Evolutionary conservation across 192 early-diverging fungal genomes (phyloP), one percentile per base, ranked within the genome.

Genomic region (Backusella tarrabulga): DNA sequence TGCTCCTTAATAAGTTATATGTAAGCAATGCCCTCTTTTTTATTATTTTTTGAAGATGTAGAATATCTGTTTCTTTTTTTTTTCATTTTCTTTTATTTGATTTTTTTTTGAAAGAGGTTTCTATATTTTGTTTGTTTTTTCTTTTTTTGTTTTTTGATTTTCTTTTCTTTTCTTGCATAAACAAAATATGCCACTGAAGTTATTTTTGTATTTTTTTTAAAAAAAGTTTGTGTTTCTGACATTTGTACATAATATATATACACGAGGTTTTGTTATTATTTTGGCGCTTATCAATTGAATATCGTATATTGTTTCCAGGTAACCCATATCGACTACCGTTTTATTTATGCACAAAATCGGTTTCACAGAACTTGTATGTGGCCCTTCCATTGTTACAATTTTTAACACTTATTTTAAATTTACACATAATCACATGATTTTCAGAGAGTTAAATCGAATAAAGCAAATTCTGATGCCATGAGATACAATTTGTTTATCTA

Each of bases 361-460:
- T 63, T 63, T 29, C 56, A 63, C 56, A 63, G 56, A 63, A 63
- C 21, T 5, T 63, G 23, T 23, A 63, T 63, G 12, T 63, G 56
- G 56, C 56, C 23, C 56, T 63, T 29, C 23, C 56, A 23, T 63
- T 11, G 56, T 63, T 63, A 63, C 56, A 63, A 29, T 63, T 63
- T 63, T 63, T 63, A 63, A 63, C 56, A 63, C 14, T 63, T 4
- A 60, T 60, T 26, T 60, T 26, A 60, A 60, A 60, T 60, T 26
- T 63, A 63, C 56, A 63, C 21, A 29, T 63, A 63, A 63, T 63
- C 56, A 63, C 56, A 63, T 63, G 56, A 23, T 63, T 63, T 63
- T 63, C 56, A 63, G 3, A 63, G 46, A 63, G 26, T 29, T 29
- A 23, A 63, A 63, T 63, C 23, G 23, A 63, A 29, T 63, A 4